A percentile compares a stretch with the other conserved stretches of the same genome.
Evolutionary conservation across 2,329 filamentous ascomycete genomes (phyloP).

Genomic region (Purpureocillium lavendulum): DNA sequence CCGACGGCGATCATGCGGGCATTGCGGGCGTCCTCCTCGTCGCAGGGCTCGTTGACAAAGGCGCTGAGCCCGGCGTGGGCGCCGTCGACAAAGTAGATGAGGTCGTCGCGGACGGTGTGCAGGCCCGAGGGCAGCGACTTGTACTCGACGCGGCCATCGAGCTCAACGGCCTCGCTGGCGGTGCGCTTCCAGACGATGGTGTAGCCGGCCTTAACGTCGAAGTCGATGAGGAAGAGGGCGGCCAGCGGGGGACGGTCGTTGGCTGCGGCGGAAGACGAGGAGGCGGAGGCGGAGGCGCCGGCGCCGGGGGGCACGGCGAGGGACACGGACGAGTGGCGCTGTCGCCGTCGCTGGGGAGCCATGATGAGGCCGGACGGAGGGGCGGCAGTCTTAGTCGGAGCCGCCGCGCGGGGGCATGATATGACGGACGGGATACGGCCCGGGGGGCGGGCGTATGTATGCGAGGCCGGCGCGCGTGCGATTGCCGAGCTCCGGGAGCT

Average conservation of each 20-base stretch:
- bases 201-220: constrained; percentile 87
- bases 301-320: constrained; percentile 5
- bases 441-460: constrained; percentile 1
- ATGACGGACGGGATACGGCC: constrained; percentile 4
- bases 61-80: constrained; percentile 82
- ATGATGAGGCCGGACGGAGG: constrained; percentile 23
- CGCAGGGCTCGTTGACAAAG: constrained; percentile 76
- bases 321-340: constrained; percentile 30
- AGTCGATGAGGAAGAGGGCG: constrained; percentile 81
- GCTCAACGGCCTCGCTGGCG: constrained; percentile 53
- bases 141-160: constrained; percentile 89
- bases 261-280: constrained; percentile 21
- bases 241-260: constrained; percentile 40
- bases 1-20: constrained; percentile 91
- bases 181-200: constrained; percentile 84
- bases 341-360: constrained; percentile 30
- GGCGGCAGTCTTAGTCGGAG: constrained; percentile 7
- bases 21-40: constrained; percentile 69
- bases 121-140: constrained; percentile 91
- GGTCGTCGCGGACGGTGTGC: constrained; percentile 79
- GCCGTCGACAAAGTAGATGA: constrained; percentile 87
- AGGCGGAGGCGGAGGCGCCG: not conserved
- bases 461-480: not conserved
- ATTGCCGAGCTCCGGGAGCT: too few relatives aligned
- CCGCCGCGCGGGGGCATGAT: constrained; percentile 19